Conservation (phyloP, 148 eudicot genomes). For the Heliosperma pusillum region DNA sequence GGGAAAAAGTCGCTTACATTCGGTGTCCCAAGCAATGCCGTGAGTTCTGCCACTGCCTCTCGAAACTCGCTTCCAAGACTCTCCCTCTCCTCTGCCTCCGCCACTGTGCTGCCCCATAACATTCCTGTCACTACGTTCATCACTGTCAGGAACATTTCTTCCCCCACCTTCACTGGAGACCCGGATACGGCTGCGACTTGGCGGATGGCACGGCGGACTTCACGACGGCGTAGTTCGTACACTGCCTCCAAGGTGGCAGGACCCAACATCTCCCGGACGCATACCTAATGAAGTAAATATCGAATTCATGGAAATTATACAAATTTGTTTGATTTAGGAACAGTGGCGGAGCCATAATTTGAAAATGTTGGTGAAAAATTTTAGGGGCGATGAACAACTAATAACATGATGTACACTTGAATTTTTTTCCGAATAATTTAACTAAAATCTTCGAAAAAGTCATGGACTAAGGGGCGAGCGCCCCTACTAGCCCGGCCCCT, state of each 20-base stretch:
- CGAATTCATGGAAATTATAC: too few relatives aligned
- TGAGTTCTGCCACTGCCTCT: constrained; percentile 39
- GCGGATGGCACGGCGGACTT: constrained; percentile 36
- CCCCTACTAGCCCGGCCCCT: too few relatives aligned
- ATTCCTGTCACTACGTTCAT: constrained; percentile 61
- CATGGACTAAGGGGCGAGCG: too few relatives aligned
- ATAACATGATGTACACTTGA: too few relatives aligned
- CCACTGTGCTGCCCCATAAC: constrained; percentile 73
- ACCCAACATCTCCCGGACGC: constrained; percentile 58
- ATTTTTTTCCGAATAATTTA: too few relatives aligned
- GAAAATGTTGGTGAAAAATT: too few relatives aligned
- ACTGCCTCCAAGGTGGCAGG: constrained; percentile 41
- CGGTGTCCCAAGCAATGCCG: constrained; percentile 41
- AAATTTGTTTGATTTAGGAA: too few relatives aligned
- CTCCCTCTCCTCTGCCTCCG: constrained; percentile 42
- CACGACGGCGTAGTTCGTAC: constrained; percentile 35
- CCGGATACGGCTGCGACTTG: constrained; percentile 34
- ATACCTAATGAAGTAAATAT: background rate
- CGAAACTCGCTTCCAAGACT: constrained; percentile 52
- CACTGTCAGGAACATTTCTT: constrained; percentile 47
- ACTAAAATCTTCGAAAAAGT: too few relatives aligned
- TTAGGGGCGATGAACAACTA: too few relatives aligned
- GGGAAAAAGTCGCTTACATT: constrained; percentile 66
- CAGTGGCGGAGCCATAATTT: too few relatives aligned
- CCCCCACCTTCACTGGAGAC: constrained; percentile 47